Conservation (phyloP, 495 filamentous ascomycete species). For the Tuber microsphaerosporum region DNA sequence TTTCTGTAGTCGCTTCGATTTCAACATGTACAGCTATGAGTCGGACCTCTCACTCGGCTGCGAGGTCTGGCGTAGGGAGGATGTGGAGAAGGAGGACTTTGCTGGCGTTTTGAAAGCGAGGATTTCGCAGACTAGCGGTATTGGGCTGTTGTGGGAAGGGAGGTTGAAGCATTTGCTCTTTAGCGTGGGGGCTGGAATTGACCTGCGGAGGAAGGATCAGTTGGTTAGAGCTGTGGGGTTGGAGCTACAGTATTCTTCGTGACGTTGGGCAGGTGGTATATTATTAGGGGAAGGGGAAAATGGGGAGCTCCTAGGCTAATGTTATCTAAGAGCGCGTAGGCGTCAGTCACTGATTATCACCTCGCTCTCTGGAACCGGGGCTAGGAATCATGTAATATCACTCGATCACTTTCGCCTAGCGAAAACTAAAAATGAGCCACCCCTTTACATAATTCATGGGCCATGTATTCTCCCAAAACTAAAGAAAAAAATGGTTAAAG, state of each 20-base stretch:
- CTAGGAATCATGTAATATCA: not conserved
- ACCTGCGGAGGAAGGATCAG: slow-evolving; percentile 62
- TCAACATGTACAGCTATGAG: slow-evolving; percentile 97
- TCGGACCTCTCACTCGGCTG: slow-evolving; percentile 83
- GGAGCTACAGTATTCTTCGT: slow-evolving; percentile 88
- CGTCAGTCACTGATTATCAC: not conserved
- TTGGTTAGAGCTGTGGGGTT: slow-evolving; percentile 71
- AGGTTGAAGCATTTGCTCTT: slow-evolving; percentile 87
- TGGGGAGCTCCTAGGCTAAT: not conserved
- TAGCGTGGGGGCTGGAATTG: slow-evolving; percentile 73
- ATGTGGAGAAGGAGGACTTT: slow-evolving; percentile 54
- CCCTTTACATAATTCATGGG: not conserved
- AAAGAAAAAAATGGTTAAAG: not conserved
- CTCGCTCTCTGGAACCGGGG: not conserved
- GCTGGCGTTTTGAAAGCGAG: slow-evolving; percentile 85
- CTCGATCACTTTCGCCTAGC: not conserved
- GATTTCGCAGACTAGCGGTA: slow-evolving; percentile 73
- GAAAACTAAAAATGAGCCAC: not conserved
- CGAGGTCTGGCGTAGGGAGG: slow-evolving; percentile 67
- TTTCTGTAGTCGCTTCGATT: slow-evolving; percentile 83
- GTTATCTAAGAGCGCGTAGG: not conserved
- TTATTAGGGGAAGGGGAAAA: not conserved
- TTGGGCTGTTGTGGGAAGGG: slow-evolving; percentile 89
- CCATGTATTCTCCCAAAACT: not conserved
- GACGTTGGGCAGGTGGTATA: slow-evolving; percentile 39